These are phyloP conservation scores for Kwoniella dendrophila DNA, from an alignment of 768 basidiomycete species.

Conservation along the genomic window DNA sequence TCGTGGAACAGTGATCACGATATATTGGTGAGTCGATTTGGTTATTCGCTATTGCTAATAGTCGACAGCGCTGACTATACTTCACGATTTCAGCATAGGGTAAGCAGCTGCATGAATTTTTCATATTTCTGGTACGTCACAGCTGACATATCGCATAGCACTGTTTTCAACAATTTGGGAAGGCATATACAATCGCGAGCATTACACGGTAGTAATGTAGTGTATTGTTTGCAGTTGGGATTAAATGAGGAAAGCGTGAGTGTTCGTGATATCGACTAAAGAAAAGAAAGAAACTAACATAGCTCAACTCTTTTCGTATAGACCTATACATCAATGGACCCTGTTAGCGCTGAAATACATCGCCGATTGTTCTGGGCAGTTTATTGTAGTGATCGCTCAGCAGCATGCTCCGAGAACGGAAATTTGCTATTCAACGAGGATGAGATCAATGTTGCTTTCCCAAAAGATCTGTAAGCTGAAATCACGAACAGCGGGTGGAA, in stretches of 20 bases:
- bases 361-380: conserved; percentile 6
- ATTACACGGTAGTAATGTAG: conserved; percentile 8
- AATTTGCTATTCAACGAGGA: conserved; percentile 10
- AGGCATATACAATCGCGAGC: conserved; percentile 6
- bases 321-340: conserved; percentile 8
- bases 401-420: conserved; percentile 11
- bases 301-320: not conserved
- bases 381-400: conserved; percentile 9
- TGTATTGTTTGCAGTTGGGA: conserved; percentile 3
- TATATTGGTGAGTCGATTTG: not conserved
- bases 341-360: not conserved
- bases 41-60: not conserved
- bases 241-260: conserved; percentile 14
- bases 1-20: not conserved
- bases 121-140: not conserved
- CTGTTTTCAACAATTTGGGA: conserved; percentile 4
- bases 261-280: not conserved
- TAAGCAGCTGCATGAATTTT: not conserved
- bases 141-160: not conserved
- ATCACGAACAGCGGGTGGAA: not conserved
- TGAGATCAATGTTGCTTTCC: conserved; percentile 10
- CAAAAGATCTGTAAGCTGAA: conserved; percentile 4
- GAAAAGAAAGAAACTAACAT: not conserved
- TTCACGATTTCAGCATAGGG: not conserved
- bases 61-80: not conserved